These are phyloP conservation scores for Carnegiea gigantea DNA, from an alignment of 179 eudicot genomes.

Conservation along the genomic window DNA sequence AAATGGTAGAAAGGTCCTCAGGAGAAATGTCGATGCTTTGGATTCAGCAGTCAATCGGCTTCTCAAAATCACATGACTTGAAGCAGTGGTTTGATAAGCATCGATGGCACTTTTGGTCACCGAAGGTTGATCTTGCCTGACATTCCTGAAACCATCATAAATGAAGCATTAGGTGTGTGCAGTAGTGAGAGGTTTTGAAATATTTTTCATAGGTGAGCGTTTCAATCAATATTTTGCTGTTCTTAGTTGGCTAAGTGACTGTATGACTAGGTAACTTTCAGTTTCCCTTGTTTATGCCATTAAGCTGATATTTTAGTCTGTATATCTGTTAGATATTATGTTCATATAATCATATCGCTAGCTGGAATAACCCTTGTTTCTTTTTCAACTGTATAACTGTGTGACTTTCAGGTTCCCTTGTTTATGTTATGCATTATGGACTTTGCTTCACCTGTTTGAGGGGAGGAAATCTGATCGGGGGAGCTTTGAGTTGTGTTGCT, in stretches of 20 bases:
- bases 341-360: too few species aligned
- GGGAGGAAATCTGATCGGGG: too few species aligned
- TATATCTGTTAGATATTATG: neutral
- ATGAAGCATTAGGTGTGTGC: conserved; percentile 1
- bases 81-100: neutral
- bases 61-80: conserved; percentile 58
- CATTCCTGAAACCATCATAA: conserved; percentile 10
- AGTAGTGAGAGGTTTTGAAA: neutral
- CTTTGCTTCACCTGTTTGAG: too few species aligned
- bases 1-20: conserved; percentile 52
- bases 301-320: neutral
- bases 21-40: conserved; percentile 76
- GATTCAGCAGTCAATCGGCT: conserved; percentile 66
- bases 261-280: neutral
- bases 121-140: conserved; percentile 8
- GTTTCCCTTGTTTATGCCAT: neutral
- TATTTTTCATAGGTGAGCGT: neutral
- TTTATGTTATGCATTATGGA: too few species aligned
- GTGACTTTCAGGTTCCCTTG: neutral
- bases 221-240: neutral
- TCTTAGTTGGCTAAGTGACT: neutral
- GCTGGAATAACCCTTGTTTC: neutral
- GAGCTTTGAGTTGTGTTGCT: too few species aligned
- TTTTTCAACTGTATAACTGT: neutral
- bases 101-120: neutral